phyloP scores from a whole-genome alignment of 2,329 filamentous ascomycete genomes.

The Colletotrichum destructivum region DNA sequence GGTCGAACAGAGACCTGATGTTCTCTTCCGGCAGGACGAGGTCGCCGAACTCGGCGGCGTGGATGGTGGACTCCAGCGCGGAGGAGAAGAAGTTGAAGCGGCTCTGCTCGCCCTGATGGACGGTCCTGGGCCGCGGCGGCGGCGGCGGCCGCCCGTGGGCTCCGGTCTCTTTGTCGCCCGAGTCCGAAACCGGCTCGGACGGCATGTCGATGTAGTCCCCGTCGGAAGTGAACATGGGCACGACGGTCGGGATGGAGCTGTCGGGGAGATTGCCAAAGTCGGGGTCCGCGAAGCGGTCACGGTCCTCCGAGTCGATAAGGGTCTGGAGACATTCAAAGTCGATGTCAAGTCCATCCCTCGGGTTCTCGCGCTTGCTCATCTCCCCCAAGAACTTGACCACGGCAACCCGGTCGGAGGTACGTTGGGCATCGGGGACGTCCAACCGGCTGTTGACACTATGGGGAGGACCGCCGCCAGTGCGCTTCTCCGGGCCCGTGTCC shows the following conservation, averaged over 20 bases:
- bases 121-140: conserved; percentile 51
- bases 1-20: conserved; percentile 86
- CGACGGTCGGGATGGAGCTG: conserved; percentile 61
- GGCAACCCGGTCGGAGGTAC: conserved; percentile 61
- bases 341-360: conserved; percentile 81
- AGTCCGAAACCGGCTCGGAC: conserved; percentile 53
- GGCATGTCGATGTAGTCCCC: conserved; percentile 70
- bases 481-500: conserved; percentile 64
- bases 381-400: conserved; percentile 82
- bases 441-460: conserved; percentile 68
- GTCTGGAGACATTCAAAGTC: conserved; percentile 96
- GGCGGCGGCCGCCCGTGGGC: conserved; percentile 45
- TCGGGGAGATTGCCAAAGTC: conserved; percentile 63
- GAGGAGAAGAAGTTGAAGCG: conserved; percentile 98
- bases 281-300: conserved; percentile 33
- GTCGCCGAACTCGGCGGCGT: conserved; percentile 89
- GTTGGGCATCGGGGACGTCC: conserved; percentile 55
- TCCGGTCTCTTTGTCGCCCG: conserved; percentile 62
- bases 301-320: conserved; percentile 78
- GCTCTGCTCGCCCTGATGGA: conserved; percentile 72
- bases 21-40: conserved; percentile 90
- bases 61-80: conserved; percentile 91
- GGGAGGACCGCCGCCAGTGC: conserved; percentile 76
- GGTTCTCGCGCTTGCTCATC: conserved; percentile 76
- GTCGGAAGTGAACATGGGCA: conserved; percentile 64